Evolutionary conservation across 148 eudicot species (phyloP), one percentile per base, ranked within the genome.

Genomic region (Dysphania ambrosioides): DNA sequence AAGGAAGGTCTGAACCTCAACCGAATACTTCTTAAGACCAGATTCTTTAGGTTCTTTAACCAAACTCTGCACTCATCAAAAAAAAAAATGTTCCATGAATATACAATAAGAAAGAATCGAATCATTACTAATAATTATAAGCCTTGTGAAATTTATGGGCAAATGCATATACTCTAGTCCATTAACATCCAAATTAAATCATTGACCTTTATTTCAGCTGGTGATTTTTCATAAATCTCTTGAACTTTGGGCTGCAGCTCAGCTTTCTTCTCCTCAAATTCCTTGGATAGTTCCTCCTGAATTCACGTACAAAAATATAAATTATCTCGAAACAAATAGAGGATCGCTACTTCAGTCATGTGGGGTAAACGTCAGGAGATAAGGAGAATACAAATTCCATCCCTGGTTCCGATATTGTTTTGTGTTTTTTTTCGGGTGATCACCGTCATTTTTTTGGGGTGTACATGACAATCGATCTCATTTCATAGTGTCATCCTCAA

Each of bases 191-290:
- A 34, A 47, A 47, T 64, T 64, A 34, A n/a, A 13, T 27, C 26
- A 3, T 13, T 27, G 30, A 90, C 96, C 93, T 91, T 87, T 79
- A 91, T 77, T 79, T 88, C 91, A 73, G 79, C 40, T 72, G 89
- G 38, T 21, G 84, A 79, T 72, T 86, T 86, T 78, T 87, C 91
- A 82, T 79, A 84, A 58, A 91, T 80, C 77, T 81, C 86, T 47
- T 82, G 64, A 26, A 91, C 91, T 75, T 91, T 91, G 15, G 89
- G 86, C 53, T 86, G 79, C n/a, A 91, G 82, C 77, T 88, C 93
- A 11, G 42, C 75, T 81, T 87, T 87, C 76, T 87, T 91, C 64
- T 88, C 89, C 58, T 88, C 93, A n/a, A 88, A 81, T 81, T 85
- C 91, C 77, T 84, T 91, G 31, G 72, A 62, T 61, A 84, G 78